Percentiles rank a stretch among this genome's conserved stretches.
These are phyloP conservation scores for Coprinellus micaceus DNA, from an alignment of 768 basidiomycete genomes.

Conservation along the genomic window DNA sequence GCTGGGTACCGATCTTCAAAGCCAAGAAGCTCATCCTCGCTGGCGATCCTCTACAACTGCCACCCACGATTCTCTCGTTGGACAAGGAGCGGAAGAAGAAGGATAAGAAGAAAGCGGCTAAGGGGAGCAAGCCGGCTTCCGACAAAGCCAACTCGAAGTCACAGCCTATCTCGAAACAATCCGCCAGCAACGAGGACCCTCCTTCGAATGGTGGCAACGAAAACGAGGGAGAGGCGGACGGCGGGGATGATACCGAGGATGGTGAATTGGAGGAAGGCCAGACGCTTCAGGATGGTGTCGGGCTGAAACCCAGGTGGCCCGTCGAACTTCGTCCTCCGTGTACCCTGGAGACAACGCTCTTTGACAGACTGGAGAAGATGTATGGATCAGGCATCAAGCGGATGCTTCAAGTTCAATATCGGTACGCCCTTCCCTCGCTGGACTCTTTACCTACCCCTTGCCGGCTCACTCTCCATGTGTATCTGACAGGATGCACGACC, in stretches of 20 bases:
- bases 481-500: conserved; percentile 73
- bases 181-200: too few species aligned
- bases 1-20: conserved; percentile 95
- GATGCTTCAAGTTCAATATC: conserved; percentile 88
- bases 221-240: too few species aligned
- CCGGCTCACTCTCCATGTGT: neutral
- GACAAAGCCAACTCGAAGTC: too few species aligned
- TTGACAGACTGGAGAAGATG: conserved; percentile 87
- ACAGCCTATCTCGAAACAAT: too few species aligned
- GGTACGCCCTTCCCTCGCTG: conserved; percentile 37
- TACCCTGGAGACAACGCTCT: conserved; percentile 84
- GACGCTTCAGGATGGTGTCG: neutral
- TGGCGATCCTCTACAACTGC: conserved; percentile 94
- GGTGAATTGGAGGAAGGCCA: conserved; percentile 1
- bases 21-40: conserved; percentile 86
- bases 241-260: conserved; percentile 9
- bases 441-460: neutral
- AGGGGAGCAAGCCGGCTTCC: neutral
- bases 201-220: too few species aligned
- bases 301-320: conserved; percentile 12
- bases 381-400: conserved; percentile 81
- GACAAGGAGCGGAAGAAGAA: conserved; percentile 32
- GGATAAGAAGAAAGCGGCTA: conserved; percentile 9
- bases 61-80: conserved; percentile 83
- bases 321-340: conserved; percentile 48